Base-by-base conservation (phyloP, 768 basidiomycete species). In the Calocera cornea region DNA sequence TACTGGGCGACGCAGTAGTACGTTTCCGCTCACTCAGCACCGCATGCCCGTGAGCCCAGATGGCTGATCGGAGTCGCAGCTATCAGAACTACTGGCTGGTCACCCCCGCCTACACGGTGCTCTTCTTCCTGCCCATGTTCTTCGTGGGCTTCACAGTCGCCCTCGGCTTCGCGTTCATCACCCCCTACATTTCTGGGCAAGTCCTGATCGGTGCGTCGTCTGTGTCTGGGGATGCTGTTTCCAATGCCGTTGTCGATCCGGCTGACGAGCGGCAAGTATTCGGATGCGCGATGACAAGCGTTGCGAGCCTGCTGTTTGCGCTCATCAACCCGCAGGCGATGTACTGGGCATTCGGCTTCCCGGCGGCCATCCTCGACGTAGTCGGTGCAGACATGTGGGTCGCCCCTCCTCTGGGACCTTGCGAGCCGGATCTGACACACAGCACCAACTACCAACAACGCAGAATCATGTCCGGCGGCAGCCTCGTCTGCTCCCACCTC, bases 291-390 rank as follows among this genome's bases (percentile, higher is more conserved):
- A 73, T 85, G 38, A 90, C 90, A 0, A 79, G 80, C 2, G 64
- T 75, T 11, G 87, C 87, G 0, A 81, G 80, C 68, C 75, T 90
- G 8, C 76, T 90, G 2, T 88, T 90, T 71, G 89, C 89, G 1
- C 70, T 88, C 1, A 87, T 90, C 69, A 70, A 83, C 29, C 82
- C 87, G 0, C 69, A 75, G 0, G 78, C 78, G 7, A 75, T 84
- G 1, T 92, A 86, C 71, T 92, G 90, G 90, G 87, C 86, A 0
- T 87, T 81, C 68, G 85, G 84, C 2, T 92, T 92, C 75, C 87
- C 89, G 0, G 82, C 86, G 0, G 82, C 87, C 0, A 76, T 84
- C 44, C 68, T 87, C 54, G 76, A 83, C n/a, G 89, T 90, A 16
- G 80, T 89, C 54, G 90, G 90, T 22, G 88, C 85, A 0, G 90